Evolutionary conservation across 2,329 filamentous ascomycete species (phyloP).

Genomic region (Neofusicoccum sp.): DNA sequence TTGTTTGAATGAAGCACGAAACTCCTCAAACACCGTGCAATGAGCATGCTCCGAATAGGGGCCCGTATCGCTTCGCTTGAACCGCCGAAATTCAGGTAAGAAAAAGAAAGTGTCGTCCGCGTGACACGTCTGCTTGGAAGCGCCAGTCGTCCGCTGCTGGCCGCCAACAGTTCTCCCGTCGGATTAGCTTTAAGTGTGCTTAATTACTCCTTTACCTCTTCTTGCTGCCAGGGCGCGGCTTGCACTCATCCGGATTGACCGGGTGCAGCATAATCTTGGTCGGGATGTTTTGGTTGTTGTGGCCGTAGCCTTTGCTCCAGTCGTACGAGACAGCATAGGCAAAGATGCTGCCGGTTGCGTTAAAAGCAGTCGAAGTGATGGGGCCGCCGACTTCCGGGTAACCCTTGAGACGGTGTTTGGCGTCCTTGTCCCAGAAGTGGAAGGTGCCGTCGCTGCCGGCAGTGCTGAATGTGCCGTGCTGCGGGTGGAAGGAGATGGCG

Average conservation of each 20-base stretch:
- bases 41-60: slow-evolving; percentile 8
- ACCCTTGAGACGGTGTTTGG: slow-evolving; percentile 60
- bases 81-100: background rate
- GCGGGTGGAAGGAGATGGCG: slow-evolving; percentile 94
- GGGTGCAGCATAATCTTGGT: slow-evolving; percentile 54
- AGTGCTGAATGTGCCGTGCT: slow-evolving; percentile 97
- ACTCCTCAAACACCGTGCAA: slow-evolving; percentile 15
- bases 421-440: slow-evolving; percentile 82
- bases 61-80: background rate
- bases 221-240: slow-evolving; percentile 47
- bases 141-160: background rate
- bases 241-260: slow-evolving; percentile 49
- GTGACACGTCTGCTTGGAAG: background rate
- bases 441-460: slow-evolving; percentile 95
- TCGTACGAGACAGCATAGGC: slow-evolving; percentile 83
- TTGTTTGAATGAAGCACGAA: slow-evolving; percentile 12
- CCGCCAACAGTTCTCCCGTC: background rate
- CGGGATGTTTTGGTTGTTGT: slow-evolving; percentile 65
- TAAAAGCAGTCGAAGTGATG: slow-evolving; percentile 91
- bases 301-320: slow-evolving; percentile 94
- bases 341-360: slow-evolving; percentile 67
- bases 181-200: background rate
- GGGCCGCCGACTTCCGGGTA: slow-evolving; percentile 65
- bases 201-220: slow-evolving; percentile 35
- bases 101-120: background rate